Evolutionary conservation across 192 early-diverging fungal species (phyloP).

Genomic region (Gonapodya sp.): DNA sequence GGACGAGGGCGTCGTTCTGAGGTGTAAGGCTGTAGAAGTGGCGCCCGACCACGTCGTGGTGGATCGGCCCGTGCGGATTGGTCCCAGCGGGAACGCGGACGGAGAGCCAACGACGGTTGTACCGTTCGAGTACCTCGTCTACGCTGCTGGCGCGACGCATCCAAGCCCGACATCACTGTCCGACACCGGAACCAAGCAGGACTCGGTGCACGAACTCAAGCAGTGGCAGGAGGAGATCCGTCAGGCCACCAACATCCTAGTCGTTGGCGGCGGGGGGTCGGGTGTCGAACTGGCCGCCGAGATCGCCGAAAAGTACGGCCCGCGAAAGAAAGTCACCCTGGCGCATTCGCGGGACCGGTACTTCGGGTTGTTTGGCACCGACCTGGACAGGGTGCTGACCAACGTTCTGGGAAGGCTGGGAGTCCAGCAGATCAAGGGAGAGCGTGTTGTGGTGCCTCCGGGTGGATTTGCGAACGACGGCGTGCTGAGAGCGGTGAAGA

Average conservation of each 20-base stretch:
- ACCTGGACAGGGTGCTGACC: slow-evolving; percentile 19
- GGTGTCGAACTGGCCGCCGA: slow-evolving; percentile 74
- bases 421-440: slow-evolving; percentile 40
- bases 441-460: slow-evolving; percentile 51
- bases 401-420: slow-evolving; percentile 22
- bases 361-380: background rate
- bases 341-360: slow-evolving; percentile 53
- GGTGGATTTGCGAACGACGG: slow-evolving; percentile 42
- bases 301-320: slow-evolving; percentile 44
- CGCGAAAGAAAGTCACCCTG: slow-evolving; percentile 49
- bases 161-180: slow-evolving; percentile 36
- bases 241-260: slow-evolving; percentile 41
- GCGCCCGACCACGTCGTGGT: slow-evolving; percentile 34
- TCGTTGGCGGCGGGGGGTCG: slow-evolving; percentile 68
- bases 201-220: slow-evolving; percentile 27
- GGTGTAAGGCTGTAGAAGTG: slow-evolving; percentile 34
- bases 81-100: slow-evolving; percentile 8
- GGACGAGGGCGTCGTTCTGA: slow-evolving; percentile 29
- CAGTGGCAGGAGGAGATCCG: slow-evolving; percentile 43
- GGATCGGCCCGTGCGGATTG: slow-evolving; percentile 41
- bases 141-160: slow-evolving; percentile 38
- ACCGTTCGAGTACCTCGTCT: slow-evolving; percentile 42
- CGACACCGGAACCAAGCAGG: slow-evolving; percentile 28
- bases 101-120: slow-evolving; percentile 14
- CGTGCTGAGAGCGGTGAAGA: slow-evolving; percentile 29